Base-by-base conservation (phyloP, 306 rosid genomes). In the Pachyrhizus erosus region DNA sequence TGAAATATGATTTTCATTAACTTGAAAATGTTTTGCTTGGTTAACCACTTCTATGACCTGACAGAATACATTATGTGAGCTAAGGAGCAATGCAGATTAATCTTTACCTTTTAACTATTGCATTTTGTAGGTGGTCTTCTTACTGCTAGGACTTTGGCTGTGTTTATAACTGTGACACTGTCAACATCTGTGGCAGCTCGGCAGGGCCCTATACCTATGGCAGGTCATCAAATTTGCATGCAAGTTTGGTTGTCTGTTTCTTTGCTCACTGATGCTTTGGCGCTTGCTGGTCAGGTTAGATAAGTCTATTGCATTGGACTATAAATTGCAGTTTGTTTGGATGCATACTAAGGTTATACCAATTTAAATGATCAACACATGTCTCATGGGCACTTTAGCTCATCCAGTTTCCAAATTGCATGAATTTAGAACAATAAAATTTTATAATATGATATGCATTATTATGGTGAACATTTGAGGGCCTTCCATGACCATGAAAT, bases 271-370 rank as follows among this genome's bases (percentile, higher is more conserved):
- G 99, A 96, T 91, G 98, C 97, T 46, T 76, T 96, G 74, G 98
- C 99, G 4, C 94, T 96, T 80, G 92, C 99, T 88, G 98, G 94
- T 77, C 98, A 95, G 97, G 98, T 91, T 80, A 70, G 86, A 80
- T 58, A 48, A 17, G 64, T 76, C 65, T 87, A 20, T 65, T 70
- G 45, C 54, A 33, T 31, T 27, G 46, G 67, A 52, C 33, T 79
- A 31, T 74, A 76, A 45, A 64, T 45, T 31, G 43, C n/a, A 23
- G 17, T 29, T 78, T 37, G 37, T 73, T 78, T 39, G 61, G 65
- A 57, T 74, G 27, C 34, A 49, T 29, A 52, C 73, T 81, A 37
- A 77, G 49, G 42, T 66, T 77, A 27, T 40, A 23, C 18, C 10
- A 27, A 60, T 29, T 68, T 29, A 61, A 37, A 42, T 77, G 15